Base-by-base conservation (phyloP, 306 rosid species). In the Medicago lupulina region DNA sequence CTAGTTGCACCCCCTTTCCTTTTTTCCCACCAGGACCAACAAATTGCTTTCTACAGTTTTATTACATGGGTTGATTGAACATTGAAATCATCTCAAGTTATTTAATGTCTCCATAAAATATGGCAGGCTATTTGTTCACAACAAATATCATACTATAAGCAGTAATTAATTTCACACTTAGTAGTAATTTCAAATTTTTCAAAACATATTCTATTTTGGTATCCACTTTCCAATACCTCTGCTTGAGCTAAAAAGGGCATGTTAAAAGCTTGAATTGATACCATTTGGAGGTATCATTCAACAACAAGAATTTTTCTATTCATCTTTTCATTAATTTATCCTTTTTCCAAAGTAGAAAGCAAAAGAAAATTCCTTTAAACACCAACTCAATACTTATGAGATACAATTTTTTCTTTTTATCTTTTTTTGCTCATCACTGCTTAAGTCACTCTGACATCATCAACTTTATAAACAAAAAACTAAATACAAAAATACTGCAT, bases 331-430 rank as follows among this genome's bases (percentile, higher is more conserved):
- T 21, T 38, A 34, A 34, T 61, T 80, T 36, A 15, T 38, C 55
- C 62, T 78, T 74, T 76, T 83, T 82, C 31, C 41, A 65, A 53
- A 86, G 88, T 82, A 77, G 79, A 79, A 84, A 84, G 80, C 85
- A 84, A 79, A 88, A 79, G 87, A 72, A 60, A 66, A 58, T 75
- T 43, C 67, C 89, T 81, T 81, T 77, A 80, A 86, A 73, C 85
- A 79, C 71, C 58, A 39, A 64, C 61, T 39, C 60, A 67, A 67
- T 50, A 72, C 31, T 55, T 67, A 71, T 75, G 72, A 80, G 73
- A 28, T 51, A 73, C 80, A 31, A 63, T 28, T 66, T 73, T 67
- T 77, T 54, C 74, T 44, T 23, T 57, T 43, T 17, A 60, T 62
- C 68, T 21, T 71, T 79, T 79, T 81, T 81, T 67, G 21, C 31